Evolutionary conservation across 139 green algal genomes (phyloP), one percentile per base, ranked within the genome.

Genomic region (Chlorella sorokiniana): DNA sequence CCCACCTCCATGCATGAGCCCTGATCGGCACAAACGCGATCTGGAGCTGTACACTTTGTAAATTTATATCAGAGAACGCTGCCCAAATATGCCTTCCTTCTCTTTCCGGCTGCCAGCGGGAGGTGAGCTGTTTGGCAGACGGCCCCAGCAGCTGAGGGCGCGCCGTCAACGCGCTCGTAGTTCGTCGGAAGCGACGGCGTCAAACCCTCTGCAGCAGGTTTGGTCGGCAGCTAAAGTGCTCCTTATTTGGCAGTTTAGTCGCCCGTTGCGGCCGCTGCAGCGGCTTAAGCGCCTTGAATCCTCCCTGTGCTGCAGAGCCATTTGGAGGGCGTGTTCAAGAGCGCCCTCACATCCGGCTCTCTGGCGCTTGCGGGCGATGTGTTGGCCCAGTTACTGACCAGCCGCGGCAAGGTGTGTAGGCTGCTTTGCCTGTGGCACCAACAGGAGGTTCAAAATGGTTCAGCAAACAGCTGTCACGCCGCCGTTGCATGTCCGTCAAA

Each of bases 351-450:
- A 0, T 93, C 86, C 1, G 92, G 91, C 37, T 84, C 71, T n/a
- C 64, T 95, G 29, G 94, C 87, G 38, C 70, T 91, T 27, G 61
- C 84, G 31, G 92, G 92, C 0, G 92, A 96, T 69, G 31, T 94
- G 63, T 37, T 94, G n/a, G 92, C 92, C 2, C 92, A 96, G 73
- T 44, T 89, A 9, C 59, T 93, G 29, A 63, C 38, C 44, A 56
- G 9, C 61, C 63, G 45, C 27, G 22, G 31, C 69, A 76, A 72
- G 51, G 72, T 79, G 35, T 0, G 45, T 16, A 3, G 18, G 8
- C 51, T 33, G 20, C 20, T 68, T n/a, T 68, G 25, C 11, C 61
- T 38, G 11, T 59, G 48, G 48, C 11, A 59, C 48, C 16, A 16
- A 16, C 11, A 25, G 14, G 48, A 27, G n/a, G 45, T 18, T 42